A percentile compares a stretch with the other conserved stretches of the same genome.
Evolutionary conservation across 164 flowering plant species (phyloP).

Genomic region (Brasenia schreberi): DNA sequence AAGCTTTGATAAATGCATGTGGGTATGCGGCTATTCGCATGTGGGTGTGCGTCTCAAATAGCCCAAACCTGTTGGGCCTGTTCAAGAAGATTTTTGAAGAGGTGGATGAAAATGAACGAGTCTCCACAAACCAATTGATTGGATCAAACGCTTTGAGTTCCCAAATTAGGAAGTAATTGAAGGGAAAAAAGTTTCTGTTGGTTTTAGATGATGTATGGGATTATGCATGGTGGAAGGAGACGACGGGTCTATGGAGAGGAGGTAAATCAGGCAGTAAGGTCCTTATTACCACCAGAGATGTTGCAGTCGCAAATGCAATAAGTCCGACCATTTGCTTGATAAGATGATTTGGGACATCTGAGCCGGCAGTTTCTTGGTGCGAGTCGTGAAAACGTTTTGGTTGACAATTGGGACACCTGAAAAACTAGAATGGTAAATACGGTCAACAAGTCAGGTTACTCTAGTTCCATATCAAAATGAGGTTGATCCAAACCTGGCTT

Average conservation of each 20-base stretch:
- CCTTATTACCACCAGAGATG: background rate
- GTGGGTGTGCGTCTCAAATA: background rate
- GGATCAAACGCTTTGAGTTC: background rate
- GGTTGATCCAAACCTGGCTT: too few relatives aligned
- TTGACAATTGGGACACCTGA: too few relatives aligned
- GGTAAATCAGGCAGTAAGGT: background rate
- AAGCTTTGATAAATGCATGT: background rate
- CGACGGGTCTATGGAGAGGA: background rate
- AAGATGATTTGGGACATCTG: too few relatives aligned
- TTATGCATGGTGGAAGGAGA: background rate
- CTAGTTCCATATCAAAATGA: too few relatives aligned
- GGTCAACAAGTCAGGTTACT: too few relatives aligned
- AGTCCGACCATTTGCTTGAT: background rate
- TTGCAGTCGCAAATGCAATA: background rate
- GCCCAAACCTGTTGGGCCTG: background rate
- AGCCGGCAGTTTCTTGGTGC: too few relatives aligned
- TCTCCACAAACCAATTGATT: too few relatives aligned
- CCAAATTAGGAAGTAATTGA: background rate
- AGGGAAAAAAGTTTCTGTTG: background rate
- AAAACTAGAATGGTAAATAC: too few relatives aligned
- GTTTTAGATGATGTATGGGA: slow-evolving; percentile 2
- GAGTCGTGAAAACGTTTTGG: too few relatives aligned
- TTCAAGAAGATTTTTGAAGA: background rate
- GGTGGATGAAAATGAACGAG: background rate
- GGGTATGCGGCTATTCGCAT: too few relatives aligned